Percentiles rank a stretch among this genome's conserved stretches.
phyloP scores from a whole-genome alignment of 208 protist species.

The Trypanosoma avium region DNA sequence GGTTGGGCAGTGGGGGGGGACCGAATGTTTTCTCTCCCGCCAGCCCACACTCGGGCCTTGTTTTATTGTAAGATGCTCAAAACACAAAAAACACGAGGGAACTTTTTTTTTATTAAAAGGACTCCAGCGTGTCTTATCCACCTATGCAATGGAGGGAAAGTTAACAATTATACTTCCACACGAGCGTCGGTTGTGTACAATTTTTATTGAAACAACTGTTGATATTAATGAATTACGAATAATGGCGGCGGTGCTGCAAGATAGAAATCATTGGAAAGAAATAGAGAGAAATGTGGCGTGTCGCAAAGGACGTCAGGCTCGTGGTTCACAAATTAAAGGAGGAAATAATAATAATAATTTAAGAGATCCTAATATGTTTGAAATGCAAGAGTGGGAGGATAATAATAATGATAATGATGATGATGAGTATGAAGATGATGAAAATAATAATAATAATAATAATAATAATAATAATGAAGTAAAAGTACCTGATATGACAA shows the following conservation, averaged over 20 bases:
- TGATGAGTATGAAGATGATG: background rate
- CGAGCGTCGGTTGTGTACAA: constrained; percentile 43
- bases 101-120: constrained; percentile 70
- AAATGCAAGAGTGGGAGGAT: constrained; percentile 1
- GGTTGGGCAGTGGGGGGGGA: constrained; percentile 80
- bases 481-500: too few species aligned
- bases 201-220: constrained; percentile 64
- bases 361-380: constrained; percentile 3
- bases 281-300: constrained; percentile 75
- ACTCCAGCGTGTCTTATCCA: constrained; percentile 53
- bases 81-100: constrained; percentile 57
- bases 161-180: constrained; percentile 73
- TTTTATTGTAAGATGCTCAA: constrained; percentile 70
- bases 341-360: background rate
- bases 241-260: constrained; percentile 68
- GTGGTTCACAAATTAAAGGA: background rate
- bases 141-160: constrained; percentile 54
- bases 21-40: constrained; percentile 81
- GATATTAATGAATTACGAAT: constrained; percentile 61
- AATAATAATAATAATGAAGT: too few species aligned
- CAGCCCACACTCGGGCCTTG: constrained; percentile 72
- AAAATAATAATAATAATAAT: background rate
- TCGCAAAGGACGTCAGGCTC: constrained; percentile 10
- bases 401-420: constrained; percentile 8
- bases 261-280: constrained; percentile 41